Evolutionary conservation across 2,329 filamentous ascomycete genomes (phyloP), one percentile per base, ranked within the genome.

Genomic region (Alternaria incomplexa): DNA sequence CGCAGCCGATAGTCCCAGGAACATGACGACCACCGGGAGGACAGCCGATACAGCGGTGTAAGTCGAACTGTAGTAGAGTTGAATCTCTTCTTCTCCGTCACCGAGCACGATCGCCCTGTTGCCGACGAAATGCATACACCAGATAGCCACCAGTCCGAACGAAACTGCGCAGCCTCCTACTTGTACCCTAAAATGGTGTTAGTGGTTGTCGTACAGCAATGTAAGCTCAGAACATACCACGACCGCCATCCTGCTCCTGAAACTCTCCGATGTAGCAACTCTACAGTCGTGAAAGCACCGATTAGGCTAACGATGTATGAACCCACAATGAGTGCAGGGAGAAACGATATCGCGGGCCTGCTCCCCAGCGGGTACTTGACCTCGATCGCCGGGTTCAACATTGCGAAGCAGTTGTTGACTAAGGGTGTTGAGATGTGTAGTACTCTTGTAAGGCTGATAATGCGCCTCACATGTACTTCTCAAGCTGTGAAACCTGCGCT

Each of bases 41-140:
- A 96, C 90, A 71, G 95, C 93, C 0, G 93, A 96, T 9, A 93
- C 81, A 1, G 88, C 88, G 0, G 92, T 96, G 76, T 89, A 92
- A 25, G 87, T 86, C 58, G 87, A 82, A 55, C 87, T 92, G 83
- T 96, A 96, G 36, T 88, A 85, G 55, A 96, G 89, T 67, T 95
- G 92, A 11, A 93, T 82, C 36, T 87, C 81, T 12, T 65, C 63
- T 63, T 78, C 73, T 12, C 91, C 91, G 66, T 89, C 69, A 43
- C 85, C 90, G 17, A 97, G 85, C 25, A 90, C 83, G 64, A 95
- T 91, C 13, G 93, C 92, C 56, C 91, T 86, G 76, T 96, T 95
- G 22, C 92, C 93, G 68, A 96, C 90, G 73, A 92, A 95, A 76
- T 96, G 92, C 91, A 90, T 83, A 63, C 81, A 82, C 80, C 79